Conservation (phyloP, 192 early-diverging fungal species). For the Backusella luteola region DNA sequence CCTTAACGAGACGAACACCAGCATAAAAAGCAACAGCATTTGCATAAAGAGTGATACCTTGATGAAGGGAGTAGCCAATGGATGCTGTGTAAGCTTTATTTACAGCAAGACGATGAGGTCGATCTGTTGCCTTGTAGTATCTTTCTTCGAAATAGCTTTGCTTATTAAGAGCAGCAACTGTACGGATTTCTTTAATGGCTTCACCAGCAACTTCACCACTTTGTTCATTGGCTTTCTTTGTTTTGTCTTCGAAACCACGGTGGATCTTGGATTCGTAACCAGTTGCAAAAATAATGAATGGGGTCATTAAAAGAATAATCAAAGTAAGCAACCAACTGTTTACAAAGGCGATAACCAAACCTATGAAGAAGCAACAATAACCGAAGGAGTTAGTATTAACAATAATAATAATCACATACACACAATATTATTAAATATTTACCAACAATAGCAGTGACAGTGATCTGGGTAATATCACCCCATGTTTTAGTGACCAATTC, state of each 20-base stretch:
- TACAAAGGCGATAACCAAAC: conserved; percentile 62
- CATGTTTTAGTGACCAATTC: conserved; percentile 57
- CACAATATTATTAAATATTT: neutral
- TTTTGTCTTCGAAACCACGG: conserved; percentile 60
- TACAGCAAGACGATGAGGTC: conserved; percentile 68
- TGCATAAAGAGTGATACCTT: conserved; percentile 69
- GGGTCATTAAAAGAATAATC: conserved; percentile 64
- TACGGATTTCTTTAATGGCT: conserved; percentile 83
- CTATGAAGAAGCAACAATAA: neutral
- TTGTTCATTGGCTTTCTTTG: conserved; percentile 72
- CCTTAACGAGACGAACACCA: conserved; percentile 63
- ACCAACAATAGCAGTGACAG: conserved; percentile 33
- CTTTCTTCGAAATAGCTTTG: conserved; percentile 67
- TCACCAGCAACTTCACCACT: conserved; percentile 84
- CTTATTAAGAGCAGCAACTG: conserved; percentile 77
- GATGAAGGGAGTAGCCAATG: conserved; percentile 75
- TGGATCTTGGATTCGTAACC: conserved; percentile 52
- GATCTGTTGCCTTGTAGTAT: conserved; percentile 60
- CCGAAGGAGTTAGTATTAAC: neutral
- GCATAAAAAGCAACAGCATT: conserved; percentile 75
- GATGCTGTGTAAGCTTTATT: conserved; percentile 62
- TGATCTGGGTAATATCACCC: conserved; percentile 37
- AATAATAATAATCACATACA: neutral
- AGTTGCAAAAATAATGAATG: conserved; percentile 54
- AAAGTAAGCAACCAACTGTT: conserved; percentile 82